Percentiles rank a stretch among this genome's conserved stretches.
Evolutionary conservation across 148 eudicot genomes (phyloP).

Genomic region (Tetragonia tetragonoides): DNA sequence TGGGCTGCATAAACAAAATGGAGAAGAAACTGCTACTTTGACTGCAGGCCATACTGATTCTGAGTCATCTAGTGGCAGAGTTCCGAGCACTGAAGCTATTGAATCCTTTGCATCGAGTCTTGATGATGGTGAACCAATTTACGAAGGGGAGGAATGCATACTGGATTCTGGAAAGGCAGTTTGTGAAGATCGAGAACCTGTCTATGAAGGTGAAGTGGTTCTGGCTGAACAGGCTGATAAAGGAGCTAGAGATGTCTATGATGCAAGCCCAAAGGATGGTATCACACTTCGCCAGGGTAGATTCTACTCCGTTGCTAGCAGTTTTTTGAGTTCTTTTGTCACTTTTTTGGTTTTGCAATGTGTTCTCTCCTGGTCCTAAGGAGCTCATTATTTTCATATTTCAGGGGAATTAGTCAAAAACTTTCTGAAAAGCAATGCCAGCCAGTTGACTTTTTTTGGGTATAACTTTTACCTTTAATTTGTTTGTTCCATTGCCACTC

Average conservation of each 20-base stretch:
- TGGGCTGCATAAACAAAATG: constrained; percentile 29
- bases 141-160: constrained; percentile 95
- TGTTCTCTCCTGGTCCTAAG: constrained; percentile 6
- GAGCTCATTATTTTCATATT: constrained; percentile 12
- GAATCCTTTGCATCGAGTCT: constrained; percentile 48
- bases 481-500: not conserved
- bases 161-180: constrained; percentile 43
- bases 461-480: constrained; percentile 25
- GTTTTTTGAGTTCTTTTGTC: not conserved
- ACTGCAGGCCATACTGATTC: constrained; percentile 31
- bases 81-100: constrained; percentile 36
- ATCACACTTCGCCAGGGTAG: constrained; percentile 66
- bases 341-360: not conserved
- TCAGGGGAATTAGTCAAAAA: constrained; percentile 70
- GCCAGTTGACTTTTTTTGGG: constrained; percentile 88
- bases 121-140: constrained; percentile 73
- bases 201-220: constrained; percentile 87
- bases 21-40: constrained; percentile 25
- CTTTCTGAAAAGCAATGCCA: constrained; percentile 78
- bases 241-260: constrained; percentile 31
- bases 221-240: constrained; percentile 70
- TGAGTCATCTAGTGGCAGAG: constrained; percentile 38
- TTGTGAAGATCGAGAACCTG: constrained; percentile 61
- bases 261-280: constrained; percentile 34
- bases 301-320: constrained; percentile 2